Evolutionary conservation across 2,329 filamentous ascomycete genomes (phyloP).

Genomic region (Hymenoscyphus occultus): DNA sequence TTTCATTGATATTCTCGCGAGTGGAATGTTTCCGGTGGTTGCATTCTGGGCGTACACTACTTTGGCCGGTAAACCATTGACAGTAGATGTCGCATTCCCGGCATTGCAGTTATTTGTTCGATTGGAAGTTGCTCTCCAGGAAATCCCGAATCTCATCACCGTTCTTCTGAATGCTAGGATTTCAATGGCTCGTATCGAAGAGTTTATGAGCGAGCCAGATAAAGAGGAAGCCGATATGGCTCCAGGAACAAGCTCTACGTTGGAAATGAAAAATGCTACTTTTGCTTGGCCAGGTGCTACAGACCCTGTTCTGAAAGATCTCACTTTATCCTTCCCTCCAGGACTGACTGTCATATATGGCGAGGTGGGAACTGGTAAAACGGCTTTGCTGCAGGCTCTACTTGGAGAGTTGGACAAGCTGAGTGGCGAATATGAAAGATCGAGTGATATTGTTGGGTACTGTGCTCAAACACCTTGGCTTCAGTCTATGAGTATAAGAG

Average conservation of each 20-base stretch:
- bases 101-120: conserved; percentile 77
- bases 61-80: conserved; percentile 63
- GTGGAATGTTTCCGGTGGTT: conserved; percentile 73
- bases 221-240: conserved; percentile 53
- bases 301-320: conserved; percentile 51
- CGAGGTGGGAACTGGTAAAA: conserved; percentile 64
- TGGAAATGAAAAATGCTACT: conserved; percentile 60
- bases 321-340: conserved; percentile 51
- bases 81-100: conserved; percentile 82
- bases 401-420: conserved; percentile 36
- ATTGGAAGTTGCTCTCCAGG: conserved; percentile 69
- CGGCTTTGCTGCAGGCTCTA: conserved; percentile 39
- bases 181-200: conserved; percentile 75
- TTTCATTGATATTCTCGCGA: conserved; percentile 68
- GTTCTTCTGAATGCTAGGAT: conserved; percentile 79
- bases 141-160: conserved; percentile 73
- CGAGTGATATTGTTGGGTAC: conserved; percentile 58
- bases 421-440: conserved; percentile 41
- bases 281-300: conserved; percentile 76
- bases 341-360: conserved; percentile 61
- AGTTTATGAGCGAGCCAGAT: conserved; percentile 83
- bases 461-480: conserved; percentile 66
- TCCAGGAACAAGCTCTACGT: conserved; percentile 17
- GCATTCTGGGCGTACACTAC: conserved; percentile 81
- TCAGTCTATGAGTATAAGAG: conserved; percentile 66